Conservation (phyloP, 148 eudicot genomes). For the Spergularia marina region DNA sequence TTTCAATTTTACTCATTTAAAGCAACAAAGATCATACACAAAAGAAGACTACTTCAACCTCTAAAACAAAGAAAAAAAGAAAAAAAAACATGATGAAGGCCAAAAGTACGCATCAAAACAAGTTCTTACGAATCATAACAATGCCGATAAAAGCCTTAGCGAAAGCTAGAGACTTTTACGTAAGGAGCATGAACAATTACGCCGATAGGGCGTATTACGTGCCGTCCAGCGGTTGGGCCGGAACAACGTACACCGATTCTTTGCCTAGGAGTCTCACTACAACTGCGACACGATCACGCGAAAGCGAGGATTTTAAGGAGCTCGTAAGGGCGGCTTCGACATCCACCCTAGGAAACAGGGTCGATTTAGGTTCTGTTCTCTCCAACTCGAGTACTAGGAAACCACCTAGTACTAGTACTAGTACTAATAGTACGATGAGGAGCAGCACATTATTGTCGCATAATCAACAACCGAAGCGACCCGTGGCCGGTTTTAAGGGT, state of each 20-base stretch:
- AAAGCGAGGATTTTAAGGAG: constrained; percentile 47
- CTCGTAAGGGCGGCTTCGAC: constrained; percentile 57
- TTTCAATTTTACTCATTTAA: neutral
- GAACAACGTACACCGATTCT: constrained; percentile 4
- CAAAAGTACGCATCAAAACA: constrained; percentile 27
- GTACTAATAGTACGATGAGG: too few species aligned
- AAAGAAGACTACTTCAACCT: neutral
- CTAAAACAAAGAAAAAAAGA: neutral
- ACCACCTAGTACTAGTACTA: neutral
- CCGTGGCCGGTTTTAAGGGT: neutral
- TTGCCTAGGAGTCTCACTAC: constrained; percentile 55
- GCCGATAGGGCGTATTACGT: constrained; percentile 23
- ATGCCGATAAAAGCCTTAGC: constrained; percentile 43
- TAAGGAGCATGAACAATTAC: constrained; percentile 41
- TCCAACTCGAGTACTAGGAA: neutral
- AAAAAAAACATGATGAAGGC: constrained; percentile 8
- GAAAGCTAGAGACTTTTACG: constrained; percentile 62
- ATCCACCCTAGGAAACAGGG: constrained; percentile 20
- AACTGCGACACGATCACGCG: constrained; percentile 28
- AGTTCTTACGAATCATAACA: constrained; percentile 38
- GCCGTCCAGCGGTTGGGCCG: neutral
- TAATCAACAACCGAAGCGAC: too few species aligned
- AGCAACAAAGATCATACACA: neutral
- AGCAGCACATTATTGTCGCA: neutral
- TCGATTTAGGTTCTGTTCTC: constrained; percentile 5